These are phyloP conservation scores for Tetrahymena malaccensis DNA, from an alignment of 73 alveolate genomes.

Conservation along the genomic window DNA sequence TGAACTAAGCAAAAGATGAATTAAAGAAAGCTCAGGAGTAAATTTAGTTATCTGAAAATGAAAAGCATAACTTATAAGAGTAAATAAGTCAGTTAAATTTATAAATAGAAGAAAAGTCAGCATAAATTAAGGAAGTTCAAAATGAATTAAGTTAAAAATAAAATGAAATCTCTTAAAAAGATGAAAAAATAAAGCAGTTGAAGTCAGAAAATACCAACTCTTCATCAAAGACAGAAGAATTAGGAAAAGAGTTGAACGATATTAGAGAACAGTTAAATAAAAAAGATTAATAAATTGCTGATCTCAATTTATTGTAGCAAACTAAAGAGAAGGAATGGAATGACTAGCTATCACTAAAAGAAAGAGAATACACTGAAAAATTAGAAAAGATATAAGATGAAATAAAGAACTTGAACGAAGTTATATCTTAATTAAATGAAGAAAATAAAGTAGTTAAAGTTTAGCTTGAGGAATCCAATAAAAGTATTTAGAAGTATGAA, in stretches of 20 bases:
- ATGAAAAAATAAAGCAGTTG: not conserved
- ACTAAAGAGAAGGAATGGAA: not conserved
- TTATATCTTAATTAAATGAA: not conserved
- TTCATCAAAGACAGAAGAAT: not conserved
- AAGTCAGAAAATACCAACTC: not conserved
- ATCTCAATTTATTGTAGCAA: not conserved
- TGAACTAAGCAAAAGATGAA: not conserved
- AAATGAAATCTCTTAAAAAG: not conserved
- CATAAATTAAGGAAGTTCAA: not conserved
- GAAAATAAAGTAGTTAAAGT: not conserved
- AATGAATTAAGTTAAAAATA: not conserved
- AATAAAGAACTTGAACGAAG: not conserved
- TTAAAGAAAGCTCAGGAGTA: not conserved
- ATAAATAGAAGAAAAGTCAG: not conserved
- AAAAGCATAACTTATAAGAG: not conserved
- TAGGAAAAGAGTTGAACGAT: not conserved
- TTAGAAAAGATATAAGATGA: not conserved
- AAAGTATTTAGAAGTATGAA: not conserved
- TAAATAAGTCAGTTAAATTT: not conserved
- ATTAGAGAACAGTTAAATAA: not conserved
- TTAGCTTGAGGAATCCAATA: not conserved
- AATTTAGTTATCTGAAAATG: not conserved
- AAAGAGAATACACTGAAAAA: not conserved
- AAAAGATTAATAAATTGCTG: not conserved
- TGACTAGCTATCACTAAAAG: not conserved